Percentiles rank a stretch among this genome's conserved stretches.
These are phyloP conservation scores for Claviceps purpurea DNA, from an alignment of 2,329 filamentous ascomycete species.

Conservation along the genomic window DNA sequence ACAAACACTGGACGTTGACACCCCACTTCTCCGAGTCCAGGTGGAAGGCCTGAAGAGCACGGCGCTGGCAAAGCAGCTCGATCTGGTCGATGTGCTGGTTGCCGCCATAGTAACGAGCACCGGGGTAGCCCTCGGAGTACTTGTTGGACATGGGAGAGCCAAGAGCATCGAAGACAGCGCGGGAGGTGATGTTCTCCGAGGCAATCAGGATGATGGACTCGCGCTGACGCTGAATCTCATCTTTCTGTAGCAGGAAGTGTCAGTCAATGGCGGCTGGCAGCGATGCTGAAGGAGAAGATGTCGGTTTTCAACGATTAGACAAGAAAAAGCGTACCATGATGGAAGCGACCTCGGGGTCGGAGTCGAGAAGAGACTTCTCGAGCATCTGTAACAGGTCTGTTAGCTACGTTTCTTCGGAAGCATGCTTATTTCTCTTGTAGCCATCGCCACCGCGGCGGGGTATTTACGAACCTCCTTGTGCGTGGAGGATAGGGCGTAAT, in stretches of 20 bases:
- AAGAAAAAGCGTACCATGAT: conserved; percentile 64
- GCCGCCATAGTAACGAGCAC: conserved; percentile 96
- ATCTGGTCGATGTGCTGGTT: conserved; percentile 98
- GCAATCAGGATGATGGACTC: conserved; percentile 98
- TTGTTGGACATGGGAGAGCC: conserved; percentile 96
- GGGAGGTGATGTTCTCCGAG: conserved; percentile 98
- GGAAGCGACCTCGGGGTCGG: conserved; percentile 84
- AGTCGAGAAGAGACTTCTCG: conserved; percentile 84
- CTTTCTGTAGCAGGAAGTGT: conserved; percentile 45
- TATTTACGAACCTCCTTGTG: conserved; percentile 40
- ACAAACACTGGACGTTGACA: conserved; percentile 93
- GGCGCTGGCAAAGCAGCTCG: conserved; percentile 86
- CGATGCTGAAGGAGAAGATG: background rate
- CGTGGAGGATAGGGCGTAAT: conserved; percentile 39
- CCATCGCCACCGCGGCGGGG: conserved; percentile 7
- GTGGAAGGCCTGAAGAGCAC: conserved; percentile 84
- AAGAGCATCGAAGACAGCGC: conserved; percentile 93
- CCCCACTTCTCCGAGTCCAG: conserved; percentile 85
- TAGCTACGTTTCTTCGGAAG: background rate
- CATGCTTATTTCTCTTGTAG: background rate
- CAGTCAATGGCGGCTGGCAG: conserved; percentile 17
- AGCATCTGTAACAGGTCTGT: conserved; percentile 54
- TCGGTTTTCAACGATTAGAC: background rate
- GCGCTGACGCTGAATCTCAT: conserved; percentile 90
- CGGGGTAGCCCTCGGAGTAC: conserved; percentile 97